Conservation (phyloP, 805 yeast genomes). For the Candida nonsorbophila region DNA sequence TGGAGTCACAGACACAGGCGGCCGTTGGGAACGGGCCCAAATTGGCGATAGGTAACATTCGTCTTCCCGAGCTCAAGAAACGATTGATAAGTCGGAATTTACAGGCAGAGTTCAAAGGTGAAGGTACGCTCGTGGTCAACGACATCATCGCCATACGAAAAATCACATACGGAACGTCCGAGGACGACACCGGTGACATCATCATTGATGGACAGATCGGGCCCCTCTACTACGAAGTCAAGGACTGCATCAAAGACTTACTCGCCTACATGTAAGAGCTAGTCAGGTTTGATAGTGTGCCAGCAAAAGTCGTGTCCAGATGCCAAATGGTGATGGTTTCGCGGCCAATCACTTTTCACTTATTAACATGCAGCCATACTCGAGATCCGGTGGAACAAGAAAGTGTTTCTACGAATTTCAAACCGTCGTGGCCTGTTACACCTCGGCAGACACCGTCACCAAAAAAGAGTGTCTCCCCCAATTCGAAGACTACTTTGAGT, state of each 20-base stretch:
- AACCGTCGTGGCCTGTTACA: conserved; percentile 38
- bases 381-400: conserved; percentile 44
- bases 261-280: conserved; percentile 55
- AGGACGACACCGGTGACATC: conserved; percentile 71
- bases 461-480: conserved; percentile 39
- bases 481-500: conserved; percentile 42
- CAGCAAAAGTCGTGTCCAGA: conserved; percentile 1
- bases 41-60: conserved; percentile 82
- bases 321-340: conserved; percentile 4
- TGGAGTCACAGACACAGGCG: conserved; percentile 1
- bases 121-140: conserved; percentile 86
- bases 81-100: conserved; percentile 54
- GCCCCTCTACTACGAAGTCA: conserved; percentile 70
- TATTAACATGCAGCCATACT: conserved; percentile 47
- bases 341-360: background rate
- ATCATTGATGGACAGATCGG: conserved; percentile 79
- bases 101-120: conserved; percentile 85
- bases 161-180: conserved; percentile 34
- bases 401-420: conserved; percentile 45
- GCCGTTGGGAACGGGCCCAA: conserved; percentile 22
- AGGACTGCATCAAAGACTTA: conserved; percentile 66
- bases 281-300: background rate
- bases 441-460: conserved; percentile 38
- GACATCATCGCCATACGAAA: conserved; percentile 71
- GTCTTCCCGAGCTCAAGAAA: conserved; percentile 73